phyloP scores from a whole-genome alignment of 1,139 yeast genomes.

The Lodderomyces metapsilosis region DNA sequence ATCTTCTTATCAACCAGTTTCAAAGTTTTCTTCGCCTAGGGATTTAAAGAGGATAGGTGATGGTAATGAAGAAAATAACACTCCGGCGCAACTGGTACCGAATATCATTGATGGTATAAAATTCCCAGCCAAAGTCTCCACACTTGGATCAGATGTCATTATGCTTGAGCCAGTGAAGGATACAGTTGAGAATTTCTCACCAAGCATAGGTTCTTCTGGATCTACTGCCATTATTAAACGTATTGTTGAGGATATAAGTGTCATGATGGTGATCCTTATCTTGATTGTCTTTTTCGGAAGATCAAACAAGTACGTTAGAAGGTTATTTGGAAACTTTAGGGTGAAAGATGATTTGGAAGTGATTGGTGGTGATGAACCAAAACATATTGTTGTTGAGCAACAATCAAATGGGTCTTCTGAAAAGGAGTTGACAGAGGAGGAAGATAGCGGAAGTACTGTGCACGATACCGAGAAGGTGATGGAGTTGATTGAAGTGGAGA shows the following conservation, averaged over 20 bases:
- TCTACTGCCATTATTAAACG: slow-evolving; percentile 21
- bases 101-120: slow-evolving; percentile 39
- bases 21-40: slow-evolving; percentile 23
- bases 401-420: not conserved
- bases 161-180: slow-evolving; percentile 13
- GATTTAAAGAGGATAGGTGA: slow-evolving; percentile 27
- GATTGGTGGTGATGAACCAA: slow-evolving; percentile 5
- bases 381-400: slow-evolving; percentile 2
- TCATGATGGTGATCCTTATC: slow-evolving; percentile 32
- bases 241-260: slow-evolving; percentile 50
- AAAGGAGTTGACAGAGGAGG: not conserved
- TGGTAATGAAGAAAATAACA: slow-evolving; percentile 15
- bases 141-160: slow-evolving; percentile 16
- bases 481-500: not conserved
- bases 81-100: slow-evolving; percentile 14
- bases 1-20: slow-evolving; percentile 38
- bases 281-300: slow-evolving; percentile 35
- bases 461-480: slow-evolving; percentile 1
- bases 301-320: slow-evolving; percentile 27
- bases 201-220: slow-evolving; percentile 1
- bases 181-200: slow-evolving; percentile 5
- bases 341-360: slow-evolving; percentile 10
- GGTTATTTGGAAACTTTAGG: slow-evolving; percentile 16
- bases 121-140: slow-evolving; percentile 23
- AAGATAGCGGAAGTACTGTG: slow-evolving; percentile 14